Conservation (phyloP, 1,284 basidiomycete genomes). For the Tilletia indica region DNA sequence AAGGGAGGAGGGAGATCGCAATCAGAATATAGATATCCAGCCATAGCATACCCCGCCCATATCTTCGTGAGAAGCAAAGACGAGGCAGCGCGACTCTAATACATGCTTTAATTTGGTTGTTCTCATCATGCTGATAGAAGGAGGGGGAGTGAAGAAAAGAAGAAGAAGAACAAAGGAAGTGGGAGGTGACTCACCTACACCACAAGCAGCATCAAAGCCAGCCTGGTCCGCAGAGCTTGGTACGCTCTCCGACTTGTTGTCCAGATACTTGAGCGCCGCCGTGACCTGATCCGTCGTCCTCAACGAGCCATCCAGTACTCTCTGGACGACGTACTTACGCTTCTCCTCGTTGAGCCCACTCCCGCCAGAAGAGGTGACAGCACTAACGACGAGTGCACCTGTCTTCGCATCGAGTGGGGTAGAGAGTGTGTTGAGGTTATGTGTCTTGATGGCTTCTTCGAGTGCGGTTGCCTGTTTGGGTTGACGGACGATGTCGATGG, state of each 20-base stretch:
- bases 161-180: background rate
- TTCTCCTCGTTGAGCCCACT: slow-evolving; percentile 66
- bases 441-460: slow-evolving; percentile 67
- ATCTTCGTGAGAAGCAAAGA: background rate
- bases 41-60: slow-evolving; percentile 26
- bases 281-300: slow-evolving; percentile 82
- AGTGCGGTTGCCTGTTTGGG: slow-evolving; percentile 60
- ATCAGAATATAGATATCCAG: slow-evolving; percentile 33
- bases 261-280: slow-evolving; percentile 70
- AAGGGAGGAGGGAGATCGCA: slow-evolving; percentile 3
- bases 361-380: slow-evolving; percentile 61
- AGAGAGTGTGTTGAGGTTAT: slow-evolving; percentile 36
- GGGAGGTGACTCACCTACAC: slow-evolving; percentile 70
- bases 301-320: slow-evolving; percentile 71
- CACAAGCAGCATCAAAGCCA: slow-evolving; percentile 77
- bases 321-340: slow-evolving; percentile 68
- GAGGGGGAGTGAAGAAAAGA: background rate
- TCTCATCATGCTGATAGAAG: slow-evolving; percentile 30
- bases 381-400: slow-evolving; percentile 68
- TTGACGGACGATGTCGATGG: slow-evolving; percentile 64
- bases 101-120: slow-evolving; percentile 45
- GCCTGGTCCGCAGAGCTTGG: slow-evolving; percentile 65
- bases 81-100: slow-evolving; percentile 39
- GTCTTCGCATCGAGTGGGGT: slow-evolving; percentile 71
- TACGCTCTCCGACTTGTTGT: slow-evolving; percentile 60